Base-by-base conservation (phyloP, 805 yeast species). In the Wickerhamia fluorescens region DNA sequence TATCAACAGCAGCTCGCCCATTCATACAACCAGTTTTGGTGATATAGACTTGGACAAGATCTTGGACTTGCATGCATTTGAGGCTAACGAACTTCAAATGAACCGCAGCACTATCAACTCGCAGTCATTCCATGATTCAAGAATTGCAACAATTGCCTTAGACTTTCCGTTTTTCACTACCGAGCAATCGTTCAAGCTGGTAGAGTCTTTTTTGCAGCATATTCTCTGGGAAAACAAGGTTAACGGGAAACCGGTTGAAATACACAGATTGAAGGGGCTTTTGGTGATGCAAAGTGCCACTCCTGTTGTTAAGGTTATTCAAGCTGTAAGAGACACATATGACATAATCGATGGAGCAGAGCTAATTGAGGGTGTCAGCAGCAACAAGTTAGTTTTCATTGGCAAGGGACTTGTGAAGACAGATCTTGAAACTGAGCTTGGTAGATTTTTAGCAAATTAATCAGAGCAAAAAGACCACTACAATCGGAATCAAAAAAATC, bases 311-410 rank as follows among this genome's bases (percentile, higher is more conserved):
- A 67, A 71, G 38, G 82, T 87, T 6, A 57, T 92, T 7, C 98
- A 92, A 51, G 97, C 94, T 8, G 98, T 92, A 0, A 66, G 97
- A 35, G 92, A 87, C 31, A 86, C 95, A 0, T 92, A 86, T 53
- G 98, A 92, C 38, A 62, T 85, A 3, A 66, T 78, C 4, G 75
- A 71, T 9, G 61, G 60, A 5, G 61, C 59, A 2, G 29, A 36
- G 11, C 43, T 50, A 24, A 61, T 66, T 4, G 60, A 57, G 10
- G 67, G 58, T 1, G 49, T 61, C 2, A 44, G 41, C 1, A 34
- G 51, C 17, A 75, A 79, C 34, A 83, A 79, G 52, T 38, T 85
- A 16, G 88, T 85, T 2, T 58, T 85, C 8, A 85, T 85, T 23
- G 95, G 95, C 2, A 79, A 82, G 51, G 66, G 71, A 26, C 51